Evolutionary conservation across 1,139 yeast species (phyloP).

Genomic region (Trichomonascaceae sp.): DNA sequence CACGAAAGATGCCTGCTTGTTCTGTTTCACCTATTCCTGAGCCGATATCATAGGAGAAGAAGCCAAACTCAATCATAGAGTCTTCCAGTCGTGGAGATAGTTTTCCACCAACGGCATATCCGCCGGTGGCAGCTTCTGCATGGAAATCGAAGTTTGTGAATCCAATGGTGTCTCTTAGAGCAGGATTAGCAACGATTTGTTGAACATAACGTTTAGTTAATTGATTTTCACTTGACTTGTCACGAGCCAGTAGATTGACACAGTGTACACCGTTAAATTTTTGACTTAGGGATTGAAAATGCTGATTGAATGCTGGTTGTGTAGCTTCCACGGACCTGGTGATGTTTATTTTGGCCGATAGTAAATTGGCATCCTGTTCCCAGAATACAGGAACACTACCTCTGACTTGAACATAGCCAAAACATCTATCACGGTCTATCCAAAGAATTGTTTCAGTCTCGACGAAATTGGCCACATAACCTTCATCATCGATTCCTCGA

Average conservation of each 20-base stretch:
- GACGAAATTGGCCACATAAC: slow-evolving; percentile 92
- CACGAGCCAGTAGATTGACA: slow-evolving; percentile 66
- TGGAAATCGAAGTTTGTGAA: slow-evolving; percentile 91
- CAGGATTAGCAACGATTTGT: slow-evolving; percentile 43
- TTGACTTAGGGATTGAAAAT: slow-evolving; percentile 61
- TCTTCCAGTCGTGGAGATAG: slow-evolving; percentile 59
- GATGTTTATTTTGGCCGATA: slow-evolving; percentile 74
- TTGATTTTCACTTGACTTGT: slow-evolving; percentile 70
- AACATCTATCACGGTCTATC: slow-evolving; percentile 49
- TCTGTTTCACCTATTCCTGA: slow-evolving; percentile 51
- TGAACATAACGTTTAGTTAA: slow-evolving; percentile 59
- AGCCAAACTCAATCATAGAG: slow-evolving; percentile 72
- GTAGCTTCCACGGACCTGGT: slow-evolving; percentile 90
- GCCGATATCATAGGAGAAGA: slow-evolving; percentile 53
- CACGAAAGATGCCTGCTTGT: slow-evolving; percentile 85
- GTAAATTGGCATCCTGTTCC: slow-evolving; percentile 88
- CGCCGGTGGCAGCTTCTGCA: slow-evolving; percentile 77
- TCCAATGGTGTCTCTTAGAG: slow-evolving; percentile 35
- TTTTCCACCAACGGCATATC: slow-evolving; percentile 75
- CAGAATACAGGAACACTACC: slow-evolving; percentile 96
- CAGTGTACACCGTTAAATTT: slow-evolving; percentile 84
- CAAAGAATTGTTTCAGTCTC: slow-evolving; percentile 82
- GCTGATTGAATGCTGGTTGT: slow-evolving; percentile 81
- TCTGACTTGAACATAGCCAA: slow-evolving; percentile 78
- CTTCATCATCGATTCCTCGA: slow-evolving; percentile 93